Evolutionary conservation across 768 basidiomycete species (phyloP).

Genomic region (Pleurotus tuoliensis): DNA sequence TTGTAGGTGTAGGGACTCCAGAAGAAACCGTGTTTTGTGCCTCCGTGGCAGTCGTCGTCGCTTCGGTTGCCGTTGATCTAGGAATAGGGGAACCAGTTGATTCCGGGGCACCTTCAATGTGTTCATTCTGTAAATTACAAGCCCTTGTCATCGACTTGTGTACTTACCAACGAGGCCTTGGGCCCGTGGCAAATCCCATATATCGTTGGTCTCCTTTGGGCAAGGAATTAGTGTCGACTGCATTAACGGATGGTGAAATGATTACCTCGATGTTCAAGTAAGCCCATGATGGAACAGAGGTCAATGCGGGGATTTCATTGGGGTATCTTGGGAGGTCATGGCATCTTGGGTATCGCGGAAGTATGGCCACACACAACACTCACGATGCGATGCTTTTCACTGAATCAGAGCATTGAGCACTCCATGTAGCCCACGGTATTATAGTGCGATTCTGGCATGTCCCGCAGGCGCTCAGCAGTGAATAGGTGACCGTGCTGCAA

Average conservation of each 20-base stretch:
- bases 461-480: conserved; percentile 53
- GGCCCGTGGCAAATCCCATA: conserved; percentile 34
- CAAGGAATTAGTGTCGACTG: neutral
- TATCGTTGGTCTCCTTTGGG: conserved; percentile 15
- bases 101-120: conserved; percentile 13
- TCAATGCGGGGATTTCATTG: conserved; percentile 39
- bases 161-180: conserved; percentile 9
- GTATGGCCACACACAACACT: neutral
- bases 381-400: conserved; percentile 18
- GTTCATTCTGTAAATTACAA: neutral
- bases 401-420: conserved; percentile 38
- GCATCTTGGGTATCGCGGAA: too few relatives aligned
- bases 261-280: conserved; percentile 48
- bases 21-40: conserved; percentile 13
- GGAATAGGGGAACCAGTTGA: conserved; percentile 1
- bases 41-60: neutral
- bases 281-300: conserved; percentile 59
- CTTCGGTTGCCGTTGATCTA: neutral
- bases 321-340: conserved; percentile 35
- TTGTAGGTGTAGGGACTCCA: conserved; percentile 7
- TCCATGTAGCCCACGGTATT: conserved; percentile 50
- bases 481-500: conserved; percentile 56
- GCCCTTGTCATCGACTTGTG: neutral
- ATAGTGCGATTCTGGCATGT: conserved; percentile 44
- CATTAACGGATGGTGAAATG: conserved; percentile 3